A percentile compares a stretch with the other conserved stretches of the same genome.
Conservation (phyloP, 768 basidiomycete genomes). For the Mycena vulgaris region DNA sequence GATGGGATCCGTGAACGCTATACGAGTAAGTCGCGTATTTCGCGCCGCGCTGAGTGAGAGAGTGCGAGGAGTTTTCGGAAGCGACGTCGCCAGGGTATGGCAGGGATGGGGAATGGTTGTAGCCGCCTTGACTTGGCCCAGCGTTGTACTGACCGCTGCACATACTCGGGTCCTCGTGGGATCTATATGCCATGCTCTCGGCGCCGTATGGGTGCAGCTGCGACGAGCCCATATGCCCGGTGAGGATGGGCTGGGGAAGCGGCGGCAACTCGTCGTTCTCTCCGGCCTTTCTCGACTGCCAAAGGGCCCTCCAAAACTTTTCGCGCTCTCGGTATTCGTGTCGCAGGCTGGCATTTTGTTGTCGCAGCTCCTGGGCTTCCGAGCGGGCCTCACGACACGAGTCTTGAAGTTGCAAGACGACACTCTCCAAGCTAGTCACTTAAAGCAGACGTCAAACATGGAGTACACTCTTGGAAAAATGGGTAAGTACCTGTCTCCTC, state of each 20-base stretch:
- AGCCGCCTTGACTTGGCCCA: constrained; percentile 56
- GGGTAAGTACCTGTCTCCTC: constrained; percentile 77
- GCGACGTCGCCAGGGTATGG: constrained; percentile 51
- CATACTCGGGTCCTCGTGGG: constrained; percentile 61
- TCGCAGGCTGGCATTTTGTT: constrained; percentile 76
- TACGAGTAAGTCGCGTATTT: constrained; percentile 71
- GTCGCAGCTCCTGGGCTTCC: constrained; percentile 73
- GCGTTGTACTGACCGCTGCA: constrained; percentile 63
- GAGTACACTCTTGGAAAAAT: constrained; percentile 24
- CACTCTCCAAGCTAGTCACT: constrained; percentile 90
- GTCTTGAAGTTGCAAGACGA: constrained; percentile 87
- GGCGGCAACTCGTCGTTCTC: constrained; percentile 69
- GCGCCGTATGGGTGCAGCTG: constrained; percentile 54
- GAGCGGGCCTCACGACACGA: constrained; percentile 78
- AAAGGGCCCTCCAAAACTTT: constrained; percentile 80
- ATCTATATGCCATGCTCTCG: constrained; percentile 63
- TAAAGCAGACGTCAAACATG: constrained; percentile 28
- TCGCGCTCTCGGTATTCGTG: constrained; percentile 80
- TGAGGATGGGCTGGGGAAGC: constrained; percentile 58
- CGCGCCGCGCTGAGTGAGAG: constrained; percentile 58
- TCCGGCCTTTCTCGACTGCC: constrained; percentile 73
- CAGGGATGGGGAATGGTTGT: constrained; percentile 66
- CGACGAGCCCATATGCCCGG: constrained; percentile 52
- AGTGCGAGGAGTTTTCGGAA: constrained; percentile 48
- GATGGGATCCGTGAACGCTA: constrained; percentile 49